A percentile compares a stretch with the other conserved stretches of the same genome.
These are phyloP conservation scores for Casuarina equisetifolia DNA, from an alignment of 306 rosid species.

Conservation along the genomic window DNA sequence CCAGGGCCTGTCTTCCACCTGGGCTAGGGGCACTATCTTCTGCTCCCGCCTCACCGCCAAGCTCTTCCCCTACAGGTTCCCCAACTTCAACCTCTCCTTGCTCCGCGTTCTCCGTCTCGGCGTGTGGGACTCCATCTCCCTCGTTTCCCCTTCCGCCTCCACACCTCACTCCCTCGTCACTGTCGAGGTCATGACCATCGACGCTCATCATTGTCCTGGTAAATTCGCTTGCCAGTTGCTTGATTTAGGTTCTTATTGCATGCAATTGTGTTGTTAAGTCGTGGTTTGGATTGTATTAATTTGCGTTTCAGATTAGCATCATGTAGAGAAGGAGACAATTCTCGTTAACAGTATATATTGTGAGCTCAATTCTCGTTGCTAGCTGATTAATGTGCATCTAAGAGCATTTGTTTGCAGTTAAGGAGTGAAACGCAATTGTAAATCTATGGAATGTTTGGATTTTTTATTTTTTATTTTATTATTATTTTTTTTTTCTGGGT, in stretches of 20 bases:
- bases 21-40: conserved; percentile 65
- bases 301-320: neutral
- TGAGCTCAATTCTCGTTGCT: neutral
- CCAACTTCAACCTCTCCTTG: conserved; percentile 54
- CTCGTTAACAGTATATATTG: neutral
- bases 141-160: conserved; percentile 41
- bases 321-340: neutral
- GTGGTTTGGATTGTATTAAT: neutral
- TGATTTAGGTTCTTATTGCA: conserved; percentile 15
- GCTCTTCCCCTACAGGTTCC: conserved; percentile 61
- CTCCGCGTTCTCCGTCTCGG: conserved; percentile 49
- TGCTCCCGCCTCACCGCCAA: conserved; percentile 69
- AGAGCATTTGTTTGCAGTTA: neutral
- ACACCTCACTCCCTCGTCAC: conserved; percentile 6
- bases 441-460: too few relatives aligned
- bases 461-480: too few relatives aligned
- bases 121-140: conserved; percentile 47
- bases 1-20: conserved; percentile 52
- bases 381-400: neutral
- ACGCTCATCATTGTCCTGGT: conserved; percentile 79
- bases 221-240: conserved; percentile 27
- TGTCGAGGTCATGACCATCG: conserved; percentile 49
- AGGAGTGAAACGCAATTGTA: neutral
- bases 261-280: neutral
- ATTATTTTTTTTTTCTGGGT: too few relatives aligned